A percentile compares a stretch with the other conserved stretches of the same genome.
phyloP scores from a whole-genome alignment of 2,329 filamentous ascomycete genomes.

The Acrodontium crateriforme region DNA sequence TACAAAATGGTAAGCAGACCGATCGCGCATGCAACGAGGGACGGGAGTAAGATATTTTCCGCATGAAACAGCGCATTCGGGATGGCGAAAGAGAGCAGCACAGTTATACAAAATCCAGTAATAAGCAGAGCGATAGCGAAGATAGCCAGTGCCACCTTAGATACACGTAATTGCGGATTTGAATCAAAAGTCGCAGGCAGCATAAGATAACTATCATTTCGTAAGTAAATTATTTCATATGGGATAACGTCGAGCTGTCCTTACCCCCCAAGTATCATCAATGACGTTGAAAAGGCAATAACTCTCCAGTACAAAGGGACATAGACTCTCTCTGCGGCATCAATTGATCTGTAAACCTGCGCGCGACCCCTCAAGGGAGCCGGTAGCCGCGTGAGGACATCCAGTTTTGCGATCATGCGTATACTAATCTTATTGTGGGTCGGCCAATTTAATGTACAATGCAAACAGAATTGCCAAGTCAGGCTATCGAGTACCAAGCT shows the following conservation, averaged over 20 bases:
- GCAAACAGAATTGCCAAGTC: too few relatives aligned
- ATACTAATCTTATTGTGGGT: too few relatives aligned
- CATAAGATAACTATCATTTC: slow-evolving; percentile 30
- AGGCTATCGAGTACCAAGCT: too few relatives aligned
- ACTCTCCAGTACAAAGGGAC: slow-evolving; percentile 36
- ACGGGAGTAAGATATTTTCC: slow-evolving; percentile 34
- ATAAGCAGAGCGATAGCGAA: slow-evolving; percentile 34
- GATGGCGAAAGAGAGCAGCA: slow-evolving; percentile 33
- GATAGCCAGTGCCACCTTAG: slow-evolving; percentile 27
- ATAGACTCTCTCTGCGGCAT: slow-evolving; percentile 13
- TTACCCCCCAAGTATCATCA: slow-evolving; percentile 36
- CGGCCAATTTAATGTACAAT: too few relatives aligned
- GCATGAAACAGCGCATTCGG: slow-evolving; percentile 33
- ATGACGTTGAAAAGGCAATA: slow-evolving; percentile 29
- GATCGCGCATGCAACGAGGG: slow-evolving; percentile 29
- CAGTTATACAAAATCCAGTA: slow-evolving; percentile 35
- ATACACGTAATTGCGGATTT: slow-evolving; percentile 25
- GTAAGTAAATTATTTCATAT: slow-evolving; percentile 6
- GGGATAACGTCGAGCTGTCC: slow-evolving; percentile 11
- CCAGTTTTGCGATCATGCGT: too few relatives aligned
- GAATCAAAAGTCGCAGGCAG: slow-evolving; percentile 34
- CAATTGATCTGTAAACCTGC: slow-evolving; percentile 16
- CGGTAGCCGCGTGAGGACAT: slow-evolving; percentile 10
- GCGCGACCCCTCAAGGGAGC: slow-evolving; percentile 14
- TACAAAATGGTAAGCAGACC: slow-evolving; percentile 36